Evolutionary conservation across 2,329 filamentous ascomycete genomes (phyloP).

Genomic region (Dothistroma pini): DNA sequence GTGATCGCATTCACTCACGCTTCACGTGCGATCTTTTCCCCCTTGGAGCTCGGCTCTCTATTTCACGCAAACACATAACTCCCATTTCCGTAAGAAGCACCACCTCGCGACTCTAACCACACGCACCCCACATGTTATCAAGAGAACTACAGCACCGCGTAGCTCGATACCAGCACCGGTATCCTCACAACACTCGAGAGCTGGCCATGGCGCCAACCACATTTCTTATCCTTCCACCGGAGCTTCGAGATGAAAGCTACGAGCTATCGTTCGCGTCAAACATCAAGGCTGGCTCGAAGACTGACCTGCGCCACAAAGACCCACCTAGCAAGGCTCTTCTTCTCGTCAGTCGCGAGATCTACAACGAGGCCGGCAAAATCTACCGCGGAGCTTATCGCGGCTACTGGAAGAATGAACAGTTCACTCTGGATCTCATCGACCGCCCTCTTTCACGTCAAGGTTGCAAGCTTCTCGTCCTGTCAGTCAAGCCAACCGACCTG

Average conservation of each 20-base stretch:
- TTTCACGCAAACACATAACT: no score
- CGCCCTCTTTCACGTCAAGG: no score
- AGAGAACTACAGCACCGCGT: not conserved
- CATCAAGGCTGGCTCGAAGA: not conserved
- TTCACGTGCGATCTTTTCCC: no score
- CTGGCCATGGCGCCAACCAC: not conserved
- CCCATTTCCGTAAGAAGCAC: no score
- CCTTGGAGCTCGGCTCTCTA: no score
- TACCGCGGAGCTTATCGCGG: not conserved
- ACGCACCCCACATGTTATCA: slow-evolving; percentile 21
- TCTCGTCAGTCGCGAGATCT: not conserved
- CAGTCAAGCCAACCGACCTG: no score
- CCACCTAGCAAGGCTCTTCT: slow-evolving; percentile 6
- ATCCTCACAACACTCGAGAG: not conserved
- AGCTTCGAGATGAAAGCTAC: slow-evolving; percentile 4
- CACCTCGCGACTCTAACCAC: no score
- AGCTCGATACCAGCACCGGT: not conserved
- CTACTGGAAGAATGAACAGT: not conserved
- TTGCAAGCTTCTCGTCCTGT: no score
- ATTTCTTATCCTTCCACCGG: not conserved
- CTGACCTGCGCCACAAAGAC: not conserved
- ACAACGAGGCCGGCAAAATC: slow-evolving; percentile 1
- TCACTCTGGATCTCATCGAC: no score
- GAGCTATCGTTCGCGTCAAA: not conserved
- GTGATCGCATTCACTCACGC: no score